Percentiles rank a stretch among this genome's conserved stretches.
Evolutionary conservation across 2,329 filamentous ascomycete species (phyloP).

Genomic region (Arthroderma sp.): DNA sequence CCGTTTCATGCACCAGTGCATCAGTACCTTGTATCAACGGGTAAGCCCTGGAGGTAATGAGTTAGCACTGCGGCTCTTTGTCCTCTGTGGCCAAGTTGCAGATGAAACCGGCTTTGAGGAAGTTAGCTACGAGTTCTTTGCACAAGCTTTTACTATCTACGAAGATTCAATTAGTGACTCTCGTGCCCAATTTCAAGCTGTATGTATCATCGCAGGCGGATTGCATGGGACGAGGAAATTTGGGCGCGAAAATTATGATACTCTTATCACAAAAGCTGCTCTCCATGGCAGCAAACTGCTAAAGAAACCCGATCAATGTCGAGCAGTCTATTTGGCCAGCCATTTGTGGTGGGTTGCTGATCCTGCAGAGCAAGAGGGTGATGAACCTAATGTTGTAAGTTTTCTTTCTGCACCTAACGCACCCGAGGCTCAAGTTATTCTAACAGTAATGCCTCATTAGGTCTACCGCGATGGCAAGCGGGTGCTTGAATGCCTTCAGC

Average conservation of each 20-base stretch:
- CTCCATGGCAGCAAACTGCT: constrained; percentile 92
- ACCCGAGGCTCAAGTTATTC: background rate
- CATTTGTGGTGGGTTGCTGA: constrained; percentile 98
- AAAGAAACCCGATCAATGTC: constrained; percentile 95
- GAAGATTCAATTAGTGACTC: constrained; percentile 94
- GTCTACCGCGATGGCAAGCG: constrained; percentile 95
- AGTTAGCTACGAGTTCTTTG: constrained; percentile 95
- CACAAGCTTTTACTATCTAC: constrained; percentile 95
- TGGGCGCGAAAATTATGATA: constrained; percentile 95
- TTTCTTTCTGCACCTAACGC: background rate
- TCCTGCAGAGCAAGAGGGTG: constrained; percentile 60
- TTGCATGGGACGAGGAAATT: constrained; percentile 84
- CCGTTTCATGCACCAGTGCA: constrained; percentile 84
- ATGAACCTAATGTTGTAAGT: constrained; percentile 66
- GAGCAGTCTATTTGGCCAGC: constrained; percentile 89
- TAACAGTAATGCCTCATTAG: constrained; percentile 20
- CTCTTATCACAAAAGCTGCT: constrained; percentile 92
- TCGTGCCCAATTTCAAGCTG: constrained; percentile 92
- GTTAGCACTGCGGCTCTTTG: constrained; percentile 76
- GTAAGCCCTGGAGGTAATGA: constrained; percentile 75
- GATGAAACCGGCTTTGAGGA: constrained; percentile 88
- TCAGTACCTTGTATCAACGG: constrained; percentile 77
- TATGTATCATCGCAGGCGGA: constrained; percentile 82
- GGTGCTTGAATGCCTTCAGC: constrained; percentile 89
- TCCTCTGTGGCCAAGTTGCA: constrained; percentile 81